Base-by-base conservation (phyloP, 1,139 yeast species). In the Wickerhamomyces sp. region DNA sequence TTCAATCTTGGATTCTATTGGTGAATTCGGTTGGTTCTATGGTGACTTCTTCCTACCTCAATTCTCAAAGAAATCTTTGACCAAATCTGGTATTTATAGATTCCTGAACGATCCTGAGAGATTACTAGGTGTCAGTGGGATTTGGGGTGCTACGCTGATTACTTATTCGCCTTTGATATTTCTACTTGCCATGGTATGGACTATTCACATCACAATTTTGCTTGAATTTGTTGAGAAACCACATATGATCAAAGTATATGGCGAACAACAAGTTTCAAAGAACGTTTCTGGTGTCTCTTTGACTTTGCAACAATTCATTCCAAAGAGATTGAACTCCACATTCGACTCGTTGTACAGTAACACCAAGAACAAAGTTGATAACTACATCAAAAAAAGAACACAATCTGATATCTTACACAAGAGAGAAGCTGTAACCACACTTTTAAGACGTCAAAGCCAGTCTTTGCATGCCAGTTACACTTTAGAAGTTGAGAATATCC, bases 1-100 rank as follows among this genome's bases (percentile, higher is more conserved):
- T 24, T 83, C 88, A 14, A 83, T 85, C 28, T 70, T 79, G 46
- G 77, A 77, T 37, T 80, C 86, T 44, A 76, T 85, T 46, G 93
- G 93, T 4, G 84, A 82, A 44, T 84, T 81, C 57, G 94, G 95
- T 13, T 85, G 94, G 94, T 85, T 84, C 52, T 85, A 82, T 55
- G 95, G 95, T 39, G 95, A 85, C 56, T 85, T 85, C 59, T 85
- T 85, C 57, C 67, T 83, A 46, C 80, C 85, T 23, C 65, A 75
- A 22, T 58, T 63, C 28, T 68, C 73, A 30, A 50, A 51, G 1
- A 50, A 57, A 31, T 51, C 55, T 18, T 66, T 86, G 46, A 79
- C 91, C 2, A 82, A 82, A 46, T 85, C 87, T 22, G 95, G 95
- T 36, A 86, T 85, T 34, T 86, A 85, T 57, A 74, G 94, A 49